phyloP scores from a whole-genome alignment of 1,139 yeast genomes.

The Scheffersomyces lignicola region DNA sequence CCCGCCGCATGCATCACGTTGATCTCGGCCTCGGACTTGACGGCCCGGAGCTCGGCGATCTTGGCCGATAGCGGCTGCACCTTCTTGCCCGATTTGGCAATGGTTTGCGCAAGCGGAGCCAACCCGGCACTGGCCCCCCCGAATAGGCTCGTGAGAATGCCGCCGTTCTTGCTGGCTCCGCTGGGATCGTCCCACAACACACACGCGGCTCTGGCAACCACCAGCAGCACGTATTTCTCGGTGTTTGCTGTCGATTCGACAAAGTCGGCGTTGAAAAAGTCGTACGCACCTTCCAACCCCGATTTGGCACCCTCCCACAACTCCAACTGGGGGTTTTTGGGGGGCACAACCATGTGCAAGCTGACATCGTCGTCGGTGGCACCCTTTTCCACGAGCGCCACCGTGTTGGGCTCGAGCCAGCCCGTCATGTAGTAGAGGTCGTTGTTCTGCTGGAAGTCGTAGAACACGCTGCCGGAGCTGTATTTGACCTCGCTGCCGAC shows the following conservation, averaged over 20 bases:
- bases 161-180: neutral
- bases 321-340: constrained; percentile 73
- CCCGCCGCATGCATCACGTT: constrained; percentile 80
- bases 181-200: constrained; percentile 49
- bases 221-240: constrained; percentile 40
- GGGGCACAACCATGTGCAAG: constrained; percentile 83
- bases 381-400: constrained; percentile 67
- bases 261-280: constrained; percentile 84
- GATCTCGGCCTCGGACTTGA: constrained; percentile 78
- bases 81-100: constrained; percentile 27
- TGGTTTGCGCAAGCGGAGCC: constrained; percentile 20
- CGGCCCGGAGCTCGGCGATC: constrained; percentile 58
- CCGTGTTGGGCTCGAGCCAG: constrained; percentile 89
- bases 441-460: constrained; percentile 89
- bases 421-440: constrained; percentile 87
- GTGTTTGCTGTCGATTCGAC: constrained; percentile 53
- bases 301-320: constrained; percentile 95
- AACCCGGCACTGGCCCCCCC: constrained; percentile 11
- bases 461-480: constrained; percentile 88
- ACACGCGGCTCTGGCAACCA: constrained; percentile 47
- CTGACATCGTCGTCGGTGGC: constrained; percentile 54
- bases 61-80: constrained; percentile 47
- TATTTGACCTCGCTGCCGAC: constrained; percentile 72
- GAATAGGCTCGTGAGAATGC: constrained; percentile 2
- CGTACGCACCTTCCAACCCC: constrained; percentile 79